Conservation (phyloP, 2,329 filamentous ascomycete genomes). For the Ceratocystis colombiana region DNA sequence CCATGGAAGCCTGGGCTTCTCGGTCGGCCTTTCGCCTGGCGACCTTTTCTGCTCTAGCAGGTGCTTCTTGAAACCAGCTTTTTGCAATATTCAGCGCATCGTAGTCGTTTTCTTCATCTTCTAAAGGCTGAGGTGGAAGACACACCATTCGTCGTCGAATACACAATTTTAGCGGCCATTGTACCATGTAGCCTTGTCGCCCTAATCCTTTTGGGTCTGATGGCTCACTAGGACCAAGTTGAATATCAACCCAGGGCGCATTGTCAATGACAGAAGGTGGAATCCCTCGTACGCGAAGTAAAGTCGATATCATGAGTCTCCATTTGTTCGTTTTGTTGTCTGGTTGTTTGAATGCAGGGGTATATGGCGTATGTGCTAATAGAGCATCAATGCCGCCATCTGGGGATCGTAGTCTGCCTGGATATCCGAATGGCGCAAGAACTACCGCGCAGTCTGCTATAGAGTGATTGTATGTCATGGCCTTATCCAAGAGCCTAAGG, state of each 20-base stretch:
- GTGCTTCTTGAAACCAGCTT: conserved; percentile 39
- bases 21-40: conserved; percentile 44
- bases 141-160: conserved; percentile 42
- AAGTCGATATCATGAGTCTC: conserved; percentile 42
- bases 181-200: conserved; percentile 36
- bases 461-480: conserved; percentile 34
- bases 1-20: conserved; percentile 31
- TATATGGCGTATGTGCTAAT: conserved; percentile 26
- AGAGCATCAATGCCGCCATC: conserved; percentile 16
- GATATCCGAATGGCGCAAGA: conserved; percentile 44
- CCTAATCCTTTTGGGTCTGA: conserved; percentile 36
- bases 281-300: conserved; percentile 44
- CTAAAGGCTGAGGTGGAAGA: conserved; percentile 35
- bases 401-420: conserved; percentile 18
- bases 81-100: conserved; percentile 43
- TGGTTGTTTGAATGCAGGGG: conserved; percentile 30
- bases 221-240: conserved; percentile 39
- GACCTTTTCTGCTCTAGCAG: conserved; percentile 41
- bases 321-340: conserved; percentile 39
- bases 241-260: conserved; percentile 44
- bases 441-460: conserved; percentile 40
- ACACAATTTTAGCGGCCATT: conserved; percentile 47
- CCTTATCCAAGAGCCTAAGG: conserved; percentile 40
- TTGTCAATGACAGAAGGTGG: conserved; percentile 37
- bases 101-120: conserved; percentile 34